Evolutionary conservation across 345 rosid genomes (phyloP).

Genomic region (Pistacia vera): DNA sequence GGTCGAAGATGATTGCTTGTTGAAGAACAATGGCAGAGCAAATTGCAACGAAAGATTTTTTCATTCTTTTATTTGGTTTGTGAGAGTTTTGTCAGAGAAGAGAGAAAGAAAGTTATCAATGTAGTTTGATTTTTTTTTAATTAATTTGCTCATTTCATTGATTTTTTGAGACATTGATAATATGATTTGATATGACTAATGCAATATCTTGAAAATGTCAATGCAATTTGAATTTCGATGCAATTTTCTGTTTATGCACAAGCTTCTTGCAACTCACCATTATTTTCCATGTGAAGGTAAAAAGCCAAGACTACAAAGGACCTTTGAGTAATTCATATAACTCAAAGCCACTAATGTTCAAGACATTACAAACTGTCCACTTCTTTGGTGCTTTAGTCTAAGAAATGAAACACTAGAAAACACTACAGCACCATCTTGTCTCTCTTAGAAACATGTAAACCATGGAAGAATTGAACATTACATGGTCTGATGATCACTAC

Average conservation of each 20-base stretch:
- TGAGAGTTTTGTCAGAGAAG: too few relatives aligned
- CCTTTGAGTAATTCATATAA: too few relatives aligned
- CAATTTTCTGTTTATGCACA: not conserved
- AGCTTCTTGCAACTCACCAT: not conserved
- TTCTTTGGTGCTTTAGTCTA: not conserved
- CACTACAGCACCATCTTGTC: slow-evolving; percentile 28
- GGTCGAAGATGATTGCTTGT: not conserved
- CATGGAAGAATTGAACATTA: slow-evolving; percentile 29
- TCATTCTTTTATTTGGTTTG: not conserved
- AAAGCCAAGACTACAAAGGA: not conserved
- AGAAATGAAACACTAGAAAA: slow-evolving; percentile 20
- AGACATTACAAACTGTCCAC: not conserved
- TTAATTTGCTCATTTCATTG: not conserved
- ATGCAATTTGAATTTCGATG: slow-evolving; percentile 2
- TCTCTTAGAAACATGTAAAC: slow-evolving; percentile 33
- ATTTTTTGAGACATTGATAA: not conserved
- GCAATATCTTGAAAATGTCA: not conserved
- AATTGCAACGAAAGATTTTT: not conserved
- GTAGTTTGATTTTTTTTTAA: not conserved
- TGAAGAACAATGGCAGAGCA: not conserved
- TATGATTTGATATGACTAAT: not conserved
- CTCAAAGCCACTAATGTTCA: not conserved
- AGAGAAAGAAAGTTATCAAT: not conserved
- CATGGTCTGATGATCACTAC: slow-evolving; percentile 39
- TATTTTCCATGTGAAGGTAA: not conserved